Evolutionary conservation across 2,329 filamentous ascomycete genomes (phyloP).

Genomic region (Ophiostoma piceae): DNA sequence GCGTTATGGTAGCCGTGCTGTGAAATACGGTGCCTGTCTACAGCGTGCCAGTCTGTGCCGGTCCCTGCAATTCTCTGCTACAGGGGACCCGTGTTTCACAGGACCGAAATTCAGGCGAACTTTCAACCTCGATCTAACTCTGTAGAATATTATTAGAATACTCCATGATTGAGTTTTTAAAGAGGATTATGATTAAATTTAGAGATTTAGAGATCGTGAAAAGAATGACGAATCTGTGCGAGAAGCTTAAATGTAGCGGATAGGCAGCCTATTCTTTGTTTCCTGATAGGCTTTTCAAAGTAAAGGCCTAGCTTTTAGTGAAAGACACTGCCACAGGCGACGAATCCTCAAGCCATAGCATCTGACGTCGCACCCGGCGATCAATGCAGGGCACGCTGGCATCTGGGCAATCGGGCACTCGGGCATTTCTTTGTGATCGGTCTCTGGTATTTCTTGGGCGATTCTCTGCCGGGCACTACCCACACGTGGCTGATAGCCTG

Average conservation of each 20-base stretch:
- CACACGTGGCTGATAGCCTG: not conserved
- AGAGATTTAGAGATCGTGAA: not conserved
- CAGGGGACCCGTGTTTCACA: not conserved
- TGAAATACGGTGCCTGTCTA: not conserved
- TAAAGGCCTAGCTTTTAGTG: not conserved
- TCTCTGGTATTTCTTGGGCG: not conserved
- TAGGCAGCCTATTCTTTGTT: not conserved
- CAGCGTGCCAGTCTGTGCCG: not conserved
- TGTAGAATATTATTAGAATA: not conserved
- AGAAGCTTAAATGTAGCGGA: not conserved
- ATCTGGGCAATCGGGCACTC: not conserved
- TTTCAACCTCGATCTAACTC: no score
- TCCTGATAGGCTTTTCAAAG: not conserved
- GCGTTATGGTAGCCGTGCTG: not conserved
- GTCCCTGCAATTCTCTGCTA: not conserved
- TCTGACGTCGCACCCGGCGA: not conserved
- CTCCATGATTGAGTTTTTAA: not conserved
- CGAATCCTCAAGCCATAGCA: not conserved
- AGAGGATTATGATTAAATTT: not conserved
- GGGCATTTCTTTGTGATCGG: not conserved
- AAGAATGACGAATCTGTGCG: not conserved
- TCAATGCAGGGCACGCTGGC: constrained; percentile 2
- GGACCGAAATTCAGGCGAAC: not conserved
- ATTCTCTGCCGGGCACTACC: not conserved
- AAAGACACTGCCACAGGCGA: constrained; percentile 6